phyloP scores from a whole-genome alignment of 2,329 filamentous ascomycete species.

The Chlorencoelia australis region DNA sequence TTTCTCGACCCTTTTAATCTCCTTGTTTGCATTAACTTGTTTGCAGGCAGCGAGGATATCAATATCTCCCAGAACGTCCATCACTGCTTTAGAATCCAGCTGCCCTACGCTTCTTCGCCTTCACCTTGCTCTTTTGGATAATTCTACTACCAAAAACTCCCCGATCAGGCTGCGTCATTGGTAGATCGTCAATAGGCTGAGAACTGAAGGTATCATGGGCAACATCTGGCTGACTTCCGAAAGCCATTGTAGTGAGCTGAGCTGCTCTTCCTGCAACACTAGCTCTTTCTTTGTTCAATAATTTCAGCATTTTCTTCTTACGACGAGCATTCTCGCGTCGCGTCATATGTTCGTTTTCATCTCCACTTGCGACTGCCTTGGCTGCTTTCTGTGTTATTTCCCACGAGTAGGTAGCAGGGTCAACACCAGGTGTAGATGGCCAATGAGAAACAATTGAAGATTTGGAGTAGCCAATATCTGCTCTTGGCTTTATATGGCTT shows the following conservation, averaged over 20 bases:
- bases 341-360: constrained; percentile 13
- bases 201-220: constrained; percentile 18
- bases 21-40: no score
- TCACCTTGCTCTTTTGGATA: constrained; percentile 31
- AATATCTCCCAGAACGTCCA: no score
- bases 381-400: constrained; percentile 12
- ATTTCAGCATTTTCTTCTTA: constrained; percentile 23
- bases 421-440: constrained; percentile 26
- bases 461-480: constrained; percentile 15
- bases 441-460: constrained; percentile 28
- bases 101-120: constrained; percentile 30
- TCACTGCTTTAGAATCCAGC: constrained; percentile 23
- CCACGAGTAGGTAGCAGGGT: constrained; percentile 28
- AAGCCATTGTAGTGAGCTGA: constrained; percentile 30
- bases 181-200: constrained; percentile 20
- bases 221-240: constrained; percentile 22
- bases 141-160: constrained; percentile 37
- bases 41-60: no score
- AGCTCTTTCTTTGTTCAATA: constrained; percentile 19
- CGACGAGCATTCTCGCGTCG: constrained; percentile 21
- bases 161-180: constrained; percentile 37
- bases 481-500: constrained; percentile 22
- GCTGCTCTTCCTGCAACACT: constrained; percentile 30
- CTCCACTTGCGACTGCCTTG: constrained; percentile 12
- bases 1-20: no score